These are phyloP conservation scores for Raffaelea albimanens DNA, from an alignment of 2,329 filamentous ascomycete genomes.

Conservation along the genomic window DNA sequence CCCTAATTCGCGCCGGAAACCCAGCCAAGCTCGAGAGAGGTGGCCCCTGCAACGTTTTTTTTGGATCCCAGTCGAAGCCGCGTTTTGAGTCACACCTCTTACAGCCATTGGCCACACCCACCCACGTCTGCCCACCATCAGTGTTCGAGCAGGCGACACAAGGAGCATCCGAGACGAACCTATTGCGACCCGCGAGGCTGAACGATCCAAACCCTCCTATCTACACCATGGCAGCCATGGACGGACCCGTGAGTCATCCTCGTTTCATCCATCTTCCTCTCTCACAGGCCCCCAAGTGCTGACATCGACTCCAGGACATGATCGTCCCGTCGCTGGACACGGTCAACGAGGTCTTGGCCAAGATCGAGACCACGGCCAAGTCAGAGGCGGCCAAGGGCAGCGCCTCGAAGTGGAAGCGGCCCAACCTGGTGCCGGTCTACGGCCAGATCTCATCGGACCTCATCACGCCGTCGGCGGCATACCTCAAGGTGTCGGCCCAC, in stretches of 20 bases:
- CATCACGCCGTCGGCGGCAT: conserved; percentile 88
- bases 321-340: conserved; percentile 17
- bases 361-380: conserved; percentile 6
- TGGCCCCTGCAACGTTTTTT: too few relatives aligned
- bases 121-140: too few relatives aligned
- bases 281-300: neutral
- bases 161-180: too few relatives aligned
- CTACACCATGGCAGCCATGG: conserved; percentile 6
- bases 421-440: conserved; percentile 16
- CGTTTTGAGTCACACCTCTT: too few relatives aligned
- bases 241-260: conserved; percentile 8
- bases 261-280: neutral
- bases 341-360: conserved; percentile 12
- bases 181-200: too few relatives aligned
- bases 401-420: conserved; percentile 7
- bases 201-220: neutral
- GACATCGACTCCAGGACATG: conserved; percentile 14
- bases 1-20: too few relatives aligned
- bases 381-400: conserved; percentile 8
- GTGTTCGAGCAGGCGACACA: too few relatives aligned
- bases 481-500: conserved; percentile 78
- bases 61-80: too few relatives aligned
- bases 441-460: conserved; percentile 57
- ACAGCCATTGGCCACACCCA: too few relatives aligned
- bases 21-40: too few relatives aligned